Base-by-base conservation (phyloP, 2,329 filamentous ascomycete genomes). In the Penicillium decumbens region DNA sequence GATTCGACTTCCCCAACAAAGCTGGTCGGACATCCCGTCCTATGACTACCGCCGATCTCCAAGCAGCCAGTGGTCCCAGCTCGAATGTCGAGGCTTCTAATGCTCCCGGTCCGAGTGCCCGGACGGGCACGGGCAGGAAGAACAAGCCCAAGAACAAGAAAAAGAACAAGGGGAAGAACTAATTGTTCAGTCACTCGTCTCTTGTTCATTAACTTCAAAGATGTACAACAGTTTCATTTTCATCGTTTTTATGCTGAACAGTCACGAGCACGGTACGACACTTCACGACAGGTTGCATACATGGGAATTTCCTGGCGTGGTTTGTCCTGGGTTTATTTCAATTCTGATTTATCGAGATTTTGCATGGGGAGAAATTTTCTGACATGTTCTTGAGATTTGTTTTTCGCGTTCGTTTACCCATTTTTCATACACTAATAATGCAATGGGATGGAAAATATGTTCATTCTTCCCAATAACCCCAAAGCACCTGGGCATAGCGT, bases 371-470 rank as follows among this genome's bases (percentile, higher is more conserved):
- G 28, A 12, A 10, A 29, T 1, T 12, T 29, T 12, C 3, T 4
- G 28, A 29, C 3, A 4, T 29, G 28, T 4, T 29, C 4, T 29
- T 29, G 28, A 12, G 27, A 28, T 28, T 28, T 28, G 27, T 28
- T 28, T 28, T 27, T 28, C 1, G 8, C 7, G 27, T 23, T 23
- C 20, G 1, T 23, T 23, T 23, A 23, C 20, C 20, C 20, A 23
- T 23, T 13, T 12, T 13, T 9, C 28, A 29, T 35, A 20, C n/a
- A 35, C 7, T 18, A 20, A 15, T 15, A 8, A 9, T 28, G 6
- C 4, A 45, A 55, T 54, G 33, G 28, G 40, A 43, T 50, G 15
- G 15, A 39, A 51, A 43, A 48, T 41, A 24, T 9, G 44, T 48
- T 32, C 41, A 38, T 43, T 35, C 51, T 39, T 49, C 39, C 41